These are phyloP conservation scores for Lasiodiplodia hormozganensis DNA, from an alignment of 2,329 filamentous ascomycete genomes.

Conservation along the genomic window DNA sequence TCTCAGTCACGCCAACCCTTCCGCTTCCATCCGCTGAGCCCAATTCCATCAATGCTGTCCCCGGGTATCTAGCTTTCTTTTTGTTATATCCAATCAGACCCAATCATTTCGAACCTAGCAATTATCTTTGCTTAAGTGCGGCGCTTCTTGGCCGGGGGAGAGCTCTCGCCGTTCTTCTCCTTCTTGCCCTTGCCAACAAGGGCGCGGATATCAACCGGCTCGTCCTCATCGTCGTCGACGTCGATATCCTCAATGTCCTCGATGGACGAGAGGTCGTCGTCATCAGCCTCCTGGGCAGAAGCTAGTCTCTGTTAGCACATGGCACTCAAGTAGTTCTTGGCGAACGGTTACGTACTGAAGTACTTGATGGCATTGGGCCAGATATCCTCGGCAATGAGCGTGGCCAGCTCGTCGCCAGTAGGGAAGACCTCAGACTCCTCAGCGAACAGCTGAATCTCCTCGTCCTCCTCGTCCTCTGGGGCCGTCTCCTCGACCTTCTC, in stretches of 20 bases:
- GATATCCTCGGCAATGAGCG: constrained; percentile 82
- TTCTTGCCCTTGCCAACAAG: constrained; percentile 58
- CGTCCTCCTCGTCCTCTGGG: constrained; percentile 63
- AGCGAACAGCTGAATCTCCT: constrained; percentile 65
- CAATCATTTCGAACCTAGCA: neutral
- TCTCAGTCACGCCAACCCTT: neutral
- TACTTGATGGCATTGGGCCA: constrained; percentile 90
- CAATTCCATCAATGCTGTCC: neutral
- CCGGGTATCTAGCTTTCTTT: constrained; percentile 22
- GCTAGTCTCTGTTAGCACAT: constrained; percentile 29
- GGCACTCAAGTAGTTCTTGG: neutral
- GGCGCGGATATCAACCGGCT: constrained; percentile 55
- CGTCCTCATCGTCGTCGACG: constrained; percentile 60
- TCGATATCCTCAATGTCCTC: constrained; percentile 67
- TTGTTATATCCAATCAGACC: neutral
- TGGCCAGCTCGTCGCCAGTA: constrained; percentile 82
- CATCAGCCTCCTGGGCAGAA: constrained; percentile 74
- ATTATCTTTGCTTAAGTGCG: neutral
- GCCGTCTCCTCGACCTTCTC: constrained; percentile 50
- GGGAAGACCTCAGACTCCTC: constrained; percentile 84
- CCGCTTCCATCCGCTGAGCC: neutral
- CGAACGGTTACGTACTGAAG: constrained; percentile 71
- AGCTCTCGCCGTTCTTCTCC: constrained; percentile 43
- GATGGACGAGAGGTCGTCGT: constrained; percentile 68
- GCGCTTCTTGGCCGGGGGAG: constrained; percentile 49